Percentiles rank a stretch among this genome's conserved stretches.
Conservation (phyloP, 495 filamentous ascomycete species). For the Cercophora scortea region DNA sequence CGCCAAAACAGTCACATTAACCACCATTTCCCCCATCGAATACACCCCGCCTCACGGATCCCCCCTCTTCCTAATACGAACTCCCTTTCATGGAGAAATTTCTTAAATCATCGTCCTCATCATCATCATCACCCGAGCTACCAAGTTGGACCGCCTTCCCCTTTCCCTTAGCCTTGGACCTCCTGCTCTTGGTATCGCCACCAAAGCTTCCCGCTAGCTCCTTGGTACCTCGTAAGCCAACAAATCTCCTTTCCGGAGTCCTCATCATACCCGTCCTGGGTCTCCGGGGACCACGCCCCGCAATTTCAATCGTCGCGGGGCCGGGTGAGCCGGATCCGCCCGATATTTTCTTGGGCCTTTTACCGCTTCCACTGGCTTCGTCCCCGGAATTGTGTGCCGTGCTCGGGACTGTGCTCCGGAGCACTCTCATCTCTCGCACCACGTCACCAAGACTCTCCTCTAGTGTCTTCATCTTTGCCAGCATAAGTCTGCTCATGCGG, state of each 20-base stretch:
- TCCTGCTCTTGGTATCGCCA: neutral
- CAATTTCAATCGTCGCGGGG: slow-evolving; percentile 13
- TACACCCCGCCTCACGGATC: no score
- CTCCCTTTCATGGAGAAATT: neutral
- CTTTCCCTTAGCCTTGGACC: slow-evolving; percentile 15
- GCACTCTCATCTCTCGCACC: slow-evolving; percentile 71
- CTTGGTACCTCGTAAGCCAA: neutral
- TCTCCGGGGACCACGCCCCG: slow-evolving; percentile 5
- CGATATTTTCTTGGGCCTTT: neutral
- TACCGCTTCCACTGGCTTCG: slow-evolving; percentile 19
- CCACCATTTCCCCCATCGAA: no score
- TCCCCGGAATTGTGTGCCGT: slow-evolving; percentile 33
- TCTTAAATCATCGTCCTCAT: slow-evolving; percentile 1
- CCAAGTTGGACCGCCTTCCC: slow-evolving; percentile 12
- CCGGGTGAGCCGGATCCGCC: slow-evolving; percentile 4
- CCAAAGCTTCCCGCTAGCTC: neutral
- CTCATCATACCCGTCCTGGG: slow-evolving; percentile 6
- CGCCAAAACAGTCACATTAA: no score
- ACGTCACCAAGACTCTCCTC: slow-evolving; percentile 82
- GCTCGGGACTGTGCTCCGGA: slow-evolving; percentile 34
- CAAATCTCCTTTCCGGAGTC: slow-evolving; percentile 3
- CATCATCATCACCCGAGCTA: neutral
- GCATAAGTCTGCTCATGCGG: slow-evolving; percentile 68
- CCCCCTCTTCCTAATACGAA: no score
- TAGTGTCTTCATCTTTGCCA: slow-evolving; percentile 86